phyloP scores from a whole-genome alignment of 2,329 filamentous ascomycete species.

The Akanthomyces muscarius region DNA sequence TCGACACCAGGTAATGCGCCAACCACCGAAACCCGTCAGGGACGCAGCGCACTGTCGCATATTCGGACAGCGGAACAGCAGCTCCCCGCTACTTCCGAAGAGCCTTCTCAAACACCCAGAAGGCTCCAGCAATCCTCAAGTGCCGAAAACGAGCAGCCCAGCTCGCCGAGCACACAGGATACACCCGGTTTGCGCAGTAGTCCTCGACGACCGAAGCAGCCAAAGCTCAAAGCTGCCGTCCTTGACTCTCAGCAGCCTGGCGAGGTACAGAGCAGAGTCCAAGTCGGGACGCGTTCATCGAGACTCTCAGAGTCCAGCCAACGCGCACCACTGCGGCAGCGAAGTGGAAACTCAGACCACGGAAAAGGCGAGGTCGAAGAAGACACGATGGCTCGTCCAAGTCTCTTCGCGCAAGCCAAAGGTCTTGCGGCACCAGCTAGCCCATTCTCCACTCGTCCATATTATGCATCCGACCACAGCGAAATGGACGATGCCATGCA shows the following conservation, averaged over 20 bases:
- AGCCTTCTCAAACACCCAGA: background rate
- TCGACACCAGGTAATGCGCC: constrained; percentile 24
- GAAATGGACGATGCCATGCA: constrained; percentile 26
- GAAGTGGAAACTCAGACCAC: constrained; percentile 16
- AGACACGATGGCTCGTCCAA: background rate
- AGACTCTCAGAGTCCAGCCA: background rate
- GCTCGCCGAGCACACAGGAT: constrained; percentile 1
- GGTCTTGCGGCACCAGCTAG: constrained; percentile 16
- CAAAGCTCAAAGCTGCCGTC: background rate
- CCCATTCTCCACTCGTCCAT: constrained; percentile 16
- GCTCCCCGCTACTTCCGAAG: background rate
- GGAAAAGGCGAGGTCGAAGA: background rate
- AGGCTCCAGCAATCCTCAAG: background rate
- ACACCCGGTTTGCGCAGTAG: constrained; percentile 15
- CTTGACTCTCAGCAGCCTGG: background rate
- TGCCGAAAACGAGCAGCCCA: constrained; percentile 1
- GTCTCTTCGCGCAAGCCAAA: constrained; percentile 16
- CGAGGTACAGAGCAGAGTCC: background rate
- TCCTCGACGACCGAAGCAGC: constrained; percentile 7
- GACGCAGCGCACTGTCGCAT: background rate
- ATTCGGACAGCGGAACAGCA: background rate
- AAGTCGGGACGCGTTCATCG: background rate
- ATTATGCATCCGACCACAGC: constrained; percentile 19
- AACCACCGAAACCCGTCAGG: background rate
- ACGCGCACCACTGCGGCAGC: background rate